Conservation (phyloP, 352 stramenopile species). For the Phytopythium chamaehyphon region DNA sequence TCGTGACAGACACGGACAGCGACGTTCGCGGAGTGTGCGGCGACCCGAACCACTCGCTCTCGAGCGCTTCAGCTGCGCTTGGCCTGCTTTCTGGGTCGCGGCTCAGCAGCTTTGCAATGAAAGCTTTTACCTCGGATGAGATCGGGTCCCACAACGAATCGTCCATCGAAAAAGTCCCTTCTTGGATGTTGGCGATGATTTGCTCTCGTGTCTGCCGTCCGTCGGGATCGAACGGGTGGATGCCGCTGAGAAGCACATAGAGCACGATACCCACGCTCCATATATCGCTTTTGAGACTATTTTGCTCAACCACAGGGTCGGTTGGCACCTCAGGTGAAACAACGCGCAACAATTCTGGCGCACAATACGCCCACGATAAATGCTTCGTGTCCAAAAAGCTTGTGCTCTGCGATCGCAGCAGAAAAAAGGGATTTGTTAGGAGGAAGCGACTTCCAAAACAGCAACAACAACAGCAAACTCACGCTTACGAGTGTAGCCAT, state of each 20-base stretch:
- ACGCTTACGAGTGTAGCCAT: constrained; percentile 60
- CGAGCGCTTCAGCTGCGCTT: constrained; percentile 30
- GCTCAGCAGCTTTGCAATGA: constrained; percentile 37
- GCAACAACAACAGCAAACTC: not conserved
- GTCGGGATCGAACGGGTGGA: constrained; percentile 73
- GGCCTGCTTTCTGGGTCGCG: constrained; percentile 21
- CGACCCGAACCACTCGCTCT: constrained; percentile 45
- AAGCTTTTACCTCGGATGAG: constrained; percentile 43
- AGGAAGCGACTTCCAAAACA: too few species aligned
- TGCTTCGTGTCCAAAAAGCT: constrained; percentile 43
- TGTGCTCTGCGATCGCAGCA: constrained; percentile 17
- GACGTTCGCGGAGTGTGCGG: constrained; percentile 39
- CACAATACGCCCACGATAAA: constrained; percentile 61
- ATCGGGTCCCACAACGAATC: constrained; percentile 40
- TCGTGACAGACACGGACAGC: constrained; percentile 40
- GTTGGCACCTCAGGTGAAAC: too few species aligned
- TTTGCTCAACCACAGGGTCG: too few species aligned
- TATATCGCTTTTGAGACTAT: constrained; percentile 52
- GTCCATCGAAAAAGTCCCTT: constrained; percentile 36
- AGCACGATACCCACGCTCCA: constrained; percentile 89
- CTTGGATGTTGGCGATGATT: constrained; percentile 59
- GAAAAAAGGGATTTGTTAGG: too few species aligned
- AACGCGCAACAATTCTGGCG: constrained; percentile 75
- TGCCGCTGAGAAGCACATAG: constrained; percentile 82
- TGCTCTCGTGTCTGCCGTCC: constrained; percentile 65